phyloP scores from a whole-genome alignment of 2,329 filamentous ascomycete genomes.

The Neonectria ditissima region DNA sequence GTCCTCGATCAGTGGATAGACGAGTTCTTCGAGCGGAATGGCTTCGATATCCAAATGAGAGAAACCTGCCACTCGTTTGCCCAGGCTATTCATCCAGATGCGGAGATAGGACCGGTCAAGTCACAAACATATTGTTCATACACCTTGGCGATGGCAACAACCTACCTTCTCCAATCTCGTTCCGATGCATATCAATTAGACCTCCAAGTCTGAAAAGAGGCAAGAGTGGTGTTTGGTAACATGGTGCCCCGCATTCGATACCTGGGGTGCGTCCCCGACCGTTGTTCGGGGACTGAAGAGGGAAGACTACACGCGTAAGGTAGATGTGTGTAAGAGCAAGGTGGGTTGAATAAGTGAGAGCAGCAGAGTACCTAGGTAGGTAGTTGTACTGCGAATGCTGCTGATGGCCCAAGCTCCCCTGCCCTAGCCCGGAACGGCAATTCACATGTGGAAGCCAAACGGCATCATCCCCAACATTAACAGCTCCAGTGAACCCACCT shows the following conservation, averaged over 20 bases:
- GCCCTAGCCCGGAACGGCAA: constrained; percentile 36
- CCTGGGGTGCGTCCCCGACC: constrained; percentile 49
- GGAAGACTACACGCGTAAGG: constrained; percentile 53
- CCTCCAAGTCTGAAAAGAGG: constrained; percentile 50
- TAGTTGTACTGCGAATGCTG: too few species aligned
- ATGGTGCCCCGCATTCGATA: constrained; percentile 57
- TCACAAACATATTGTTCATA: constrained; percentile 66
- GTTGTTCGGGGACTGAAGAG: not conserved
- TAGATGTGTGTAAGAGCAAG: too few species aligned
- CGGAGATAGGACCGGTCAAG: constrained; percentile 47
- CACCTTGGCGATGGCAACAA: constrained; percentile 56
- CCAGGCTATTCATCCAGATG: constrained; percentile 45
- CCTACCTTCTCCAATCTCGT: constrained; percentile 62
- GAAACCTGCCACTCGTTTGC: constrained; percentile 48
- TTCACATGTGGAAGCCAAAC: constrained; percentile 21
- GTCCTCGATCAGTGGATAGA: not conserved
- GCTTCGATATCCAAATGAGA: constrained; percentile 28
- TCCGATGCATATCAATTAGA: constrained; percentile 58
- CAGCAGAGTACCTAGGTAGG: too few species aligned
- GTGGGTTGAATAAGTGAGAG: too few species aligned
- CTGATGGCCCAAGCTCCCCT: constrained; percentile 1
- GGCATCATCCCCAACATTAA: constrained; percentile 35
- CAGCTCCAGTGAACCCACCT: not conserved
- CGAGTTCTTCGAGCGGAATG: constrained; percentile 40
- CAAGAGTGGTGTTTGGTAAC: constrained; percentile 53